Percentiles rank a stretch among this genome's conserved stretches.
phyloP scores from a whole-genome alignment of 768 basidiomycete species.

The Rhodosporidiobolus sp. region DNA sequence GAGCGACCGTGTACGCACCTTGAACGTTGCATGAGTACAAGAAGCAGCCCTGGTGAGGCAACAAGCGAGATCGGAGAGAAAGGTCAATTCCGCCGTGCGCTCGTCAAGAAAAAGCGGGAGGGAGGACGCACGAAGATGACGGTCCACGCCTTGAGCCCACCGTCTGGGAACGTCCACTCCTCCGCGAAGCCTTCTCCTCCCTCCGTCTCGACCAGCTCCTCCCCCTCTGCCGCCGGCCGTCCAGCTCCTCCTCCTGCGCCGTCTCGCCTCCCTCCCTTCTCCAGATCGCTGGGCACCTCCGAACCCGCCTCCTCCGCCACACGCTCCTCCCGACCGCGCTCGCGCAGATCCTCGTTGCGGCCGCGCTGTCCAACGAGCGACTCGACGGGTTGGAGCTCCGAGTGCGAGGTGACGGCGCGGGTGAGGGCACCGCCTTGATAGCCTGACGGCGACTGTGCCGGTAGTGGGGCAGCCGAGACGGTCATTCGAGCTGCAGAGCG shows the following conservation, averaged over 20 bases:
- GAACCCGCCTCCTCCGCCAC: not conserved
- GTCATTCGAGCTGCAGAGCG: too few species aligned
- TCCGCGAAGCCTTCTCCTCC: not conserved
- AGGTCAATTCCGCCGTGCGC: not conserved
- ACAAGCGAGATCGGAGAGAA: not conserved
- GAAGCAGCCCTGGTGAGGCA: constrained; percentile 18
- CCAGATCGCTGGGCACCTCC: not conserved
- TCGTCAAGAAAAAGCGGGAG: not conserved
- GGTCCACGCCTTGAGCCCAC: constrained; percentile 26
- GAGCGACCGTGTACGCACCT: not conserved
- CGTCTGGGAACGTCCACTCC: constrained; percentile 36
- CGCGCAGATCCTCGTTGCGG: constrained; percentile 10
- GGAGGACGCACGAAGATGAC: constrained; percentile 28
- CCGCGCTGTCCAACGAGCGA: constrained; percentile 13
- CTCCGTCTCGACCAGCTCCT: constrained; percentile 3
- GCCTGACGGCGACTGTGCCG: not conserved
- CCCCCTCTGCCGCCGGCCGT: not conserved
- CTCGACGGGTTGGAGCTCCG: constrained; percentile 13
- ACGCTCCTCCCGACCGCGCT: not conserved
- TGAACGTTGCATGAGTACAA: constrained; percentile 17
- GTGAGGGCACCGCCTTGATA: constrained; percentile 20
- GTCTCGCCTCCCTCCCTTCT: not conserved
- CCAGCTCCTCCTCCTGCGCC: not conserved
- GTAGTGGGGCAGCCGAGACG: not conserved
- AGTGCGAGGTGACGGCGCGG: constrained; percentile 2